These are phyloP conservation scores for Davidsoniella virescens DNA, from an alignment of 2,329 filamentous ascomycete species.

Conservation along the genomic window DNA sequence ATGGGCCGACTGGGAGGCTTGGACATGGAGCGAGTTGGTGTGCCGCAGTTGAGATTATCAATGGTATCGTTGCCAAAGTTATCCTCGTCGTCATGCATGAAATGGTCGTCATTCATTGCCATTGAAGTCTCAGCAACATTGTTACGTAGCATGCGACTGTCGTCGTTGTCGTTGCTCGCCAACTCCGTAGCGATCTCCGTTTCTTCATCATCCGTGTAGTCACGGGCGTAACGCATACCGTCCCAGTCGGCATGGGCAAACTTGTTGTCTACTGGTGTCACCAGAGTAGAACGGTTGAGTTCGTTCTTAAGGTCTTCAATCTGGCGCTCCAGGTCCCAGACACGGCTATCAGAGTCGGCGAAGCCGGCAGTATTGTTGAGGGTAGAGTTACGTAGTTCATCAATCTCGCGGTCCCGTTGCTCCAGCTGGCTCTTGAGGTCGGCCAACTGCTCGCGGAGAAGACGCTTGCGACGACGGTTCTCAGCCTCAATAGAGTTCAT, in stretches of 20 bases:
- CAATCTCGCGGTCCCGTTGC: slow-evolving; percentile 35
- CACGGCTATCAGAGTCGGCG: slow-evolving; percentile 16
- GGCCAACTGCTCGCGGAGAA: slow-evolving; percentile 30
- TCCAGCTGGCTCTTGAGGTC: slow-evolving; percentile 32
- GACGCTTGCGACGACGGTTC: slow-evolving; percentile 25
- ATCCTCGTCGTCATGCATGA: slow-evolving; percentile 19
- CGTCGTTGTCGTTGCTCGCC: slow-evolving; percentile 5
- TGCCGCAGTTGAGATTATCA: slow-evolving; percentile 34
- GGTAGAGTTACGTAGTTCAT: slow-evolving; percentile 34
- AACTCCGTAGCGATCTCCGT: slow-evolving; percentile 7
- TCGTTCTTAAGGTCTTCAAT: slow-evolving; percentile 22
- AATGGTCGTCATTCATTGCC: slow-evolving; percentile 13
- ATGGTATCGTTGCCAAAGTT: slow-evolving; percentile 34
- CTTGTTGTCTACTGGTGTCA: slow-evolving; percentile 7
- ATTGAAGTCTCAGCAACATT: too few relatives aligned
- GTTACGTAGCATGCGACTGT: not conserved
- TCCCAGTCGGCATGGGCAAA: slow-evolving; percentile 5
- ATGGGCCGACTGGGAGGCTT: not conserved
- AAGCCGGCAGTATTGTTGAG: slow-evolving; percentile 29
- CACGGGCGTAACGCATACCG: not conserved
- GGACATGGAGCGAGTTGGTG: slow-evolving; percentile 26
- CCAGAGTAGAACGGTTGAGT: slow-evolving; percentile 16
- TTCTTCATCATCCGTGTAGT: slow-evolving; percentile 2
- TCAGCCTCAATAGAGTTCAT: slow-evolving; percentile 35
- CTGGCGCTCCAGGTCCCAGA: slow-evolving; percentile 27